Conservation (phyloP, 495 filamentous ascomycete genomes). For the Podospora tetraspora region DNA sequence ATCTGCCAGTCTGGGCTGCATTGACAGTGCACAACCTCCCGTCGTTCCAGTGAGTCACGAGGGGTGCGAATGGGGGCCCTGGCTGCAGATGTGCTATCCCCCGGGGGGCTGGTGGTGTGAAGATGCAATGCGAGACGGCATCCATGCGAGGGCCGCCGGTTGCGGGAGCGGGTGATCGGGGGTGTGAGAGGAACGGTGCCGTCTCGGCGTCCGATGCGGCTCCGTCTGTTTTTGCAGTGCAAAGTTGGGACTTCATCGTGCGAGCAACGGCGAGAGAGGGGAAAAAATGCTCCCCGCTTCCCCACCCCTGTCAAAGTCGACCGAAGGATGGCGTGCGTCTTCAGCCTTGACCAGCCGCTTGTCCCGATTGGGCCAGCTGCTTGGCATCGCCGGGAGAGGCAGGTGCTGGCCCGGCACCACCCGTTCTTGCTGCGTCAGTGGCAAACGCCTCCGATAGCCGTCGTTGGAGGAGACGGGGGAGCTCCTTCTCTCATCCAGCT, state of each 20-base stretch:
- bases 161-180: background rate
- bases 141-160: background rate
- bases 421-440: background rate
- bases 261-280: background rate
- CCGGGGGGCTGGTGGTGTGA: constrained; percentile 2
- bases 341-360: background rate
- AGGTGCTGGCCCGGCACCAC: background rate
- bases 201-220: constrained; percentile 9
- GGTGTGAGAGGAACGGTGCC: constrained; percentile 2
- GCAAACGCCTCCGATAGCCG: background rate
- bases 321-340: background rate
- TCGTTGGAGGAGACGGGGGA: background rate
- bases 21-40: background rate
- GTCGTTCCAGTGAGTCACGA: constrained; percentile 6
- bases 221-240: background rate
- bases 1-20: too few species aligned
- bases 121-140: background rate
- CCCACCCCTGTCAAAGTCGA: background rate
- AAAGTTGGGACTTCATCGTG: background rate
- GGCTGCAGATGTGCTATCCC: background rate
- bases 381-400: background rate
- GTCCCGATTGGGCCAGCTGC: background rate
- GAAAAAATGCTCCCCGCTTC: background rate
- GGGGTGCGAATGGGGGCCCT: constrained; percentile 1
- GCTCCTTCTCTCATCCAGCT: background rate